These are phyloP conservation scores for Hymenoscyphus albidus DNA, from an alignment of 2,329 filamentous ascomycete species.

Conservation along the genomic window DNA sequence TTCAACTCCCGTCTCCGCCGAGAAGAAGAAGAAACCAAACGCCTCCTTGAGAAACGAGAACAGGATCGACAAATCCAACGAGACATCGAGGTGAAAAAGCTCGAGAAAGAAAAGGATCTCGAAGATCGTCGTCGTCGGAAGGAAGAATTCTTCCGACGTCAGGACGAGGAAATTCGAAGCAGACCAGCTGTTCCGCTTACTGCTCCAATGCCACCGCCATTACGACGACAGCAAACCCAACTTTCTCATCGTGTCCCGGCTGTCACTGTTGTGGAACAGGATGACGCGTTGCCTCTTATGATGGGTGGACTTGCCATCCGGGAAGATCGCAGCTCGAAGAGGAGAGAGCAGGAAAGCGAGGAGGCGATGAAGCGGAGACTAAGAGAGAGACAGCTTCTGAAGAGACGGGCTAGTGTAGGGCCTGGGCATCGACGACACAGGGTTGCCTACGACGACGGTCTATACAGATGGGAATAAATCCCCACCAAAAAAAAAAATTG, in stretches of 20 bases:
- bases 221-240: conserved; percentile 4
- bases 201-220: conserved; percentile 10
- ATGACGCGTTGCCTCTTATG: conserved; percentile 15
- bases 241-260: conserved; percentile 16
- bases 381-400: conserved; percentile 27
- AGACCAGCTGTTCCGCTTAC: conserved; percentile 28
- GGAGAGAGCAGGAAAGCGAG: conserved; percentile 17
- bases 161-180: conserved; percentile 31
- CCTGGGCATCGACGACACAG: conserved; percentile 25
- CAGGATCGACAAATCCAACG: conserved; percentile 5
- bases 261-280: conserved; percentile 29
- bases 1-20: conserved; percentile 19
- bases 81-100: background rate
- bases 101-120: conserved; percentile 10
- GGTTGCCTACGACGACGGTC: conserved; percentile 32
- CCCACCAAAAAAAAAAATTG: background rate
- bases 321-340: conserved; percentile 6
- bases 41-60: conserved; percentile 3
- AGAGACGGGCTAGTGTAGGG: conserved; percentile 24
- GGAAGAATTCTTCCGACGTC: conserved; percentile 23
- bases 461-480: conserved; percentile 31
- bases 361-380: conserved; percentile 26
- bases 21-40: conserved; percentile 19
- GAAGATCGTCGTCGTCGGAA: conserved; percentile 18
- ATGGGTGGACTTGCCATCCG: conserved; percentile 19